A percentile compares a stretch with the other conserved stretches of the same genome.
Evolutionary conservation across 768 basidiomycete genomes (phyloP).

Genomic region (Phaffia australis): DNA sequence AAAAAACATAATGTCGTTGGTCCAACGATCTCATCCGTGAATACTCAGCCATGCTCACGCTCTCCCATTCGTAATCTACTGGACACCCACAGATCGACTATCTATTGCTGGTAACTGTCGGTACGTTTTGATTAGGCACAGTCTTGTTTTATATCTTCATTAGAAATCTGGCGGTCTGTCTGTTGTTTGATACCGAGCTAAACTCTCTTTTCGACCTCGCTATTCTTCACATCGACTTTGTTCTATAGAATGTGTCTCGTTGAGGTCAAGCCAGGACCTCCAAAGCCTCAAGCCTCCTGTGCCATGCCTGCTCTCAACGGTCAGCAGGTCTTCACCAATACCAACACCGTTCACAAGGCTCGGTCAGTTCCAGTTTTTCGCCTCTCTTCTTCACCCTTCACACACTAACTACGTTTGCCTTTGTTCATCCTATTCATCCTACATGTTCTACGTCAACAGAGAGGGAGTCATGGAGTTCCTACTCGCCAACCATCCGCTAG

Average conservation of each 20-base stretch:
- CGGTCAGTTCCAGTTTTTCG: slow-evolving; percentile 48
- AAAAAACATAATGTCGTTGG: neutral
- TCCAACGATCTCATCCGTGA: slow-evolving; percentile 74
- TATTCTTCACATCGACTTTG: neutral
- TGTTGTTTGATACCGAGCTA: neutral
- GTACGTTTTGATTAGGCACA: slow-evolving; percentile 43
- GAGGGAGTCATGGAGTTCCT: slow-evolving; percentile 99
- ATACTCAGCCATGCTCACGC: slow-evolving; percentile 40
- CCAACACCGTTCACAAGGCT: slow-evolving; percentile 41
- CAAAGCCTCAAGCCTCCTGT: slow-evolving; percentile 51
- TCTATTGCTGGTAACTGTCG: slow-evolving; percentile 97
- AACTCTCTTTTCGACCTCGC: too few relatives aligned
- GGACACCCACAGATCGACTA: slow-evolving; percentile 65
- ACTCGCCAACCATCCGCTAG: slow-evolving; percentile 91
- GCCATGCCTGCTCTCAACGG: slow-evolving; percentile 98
- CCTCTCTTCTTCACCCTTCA: neutral
- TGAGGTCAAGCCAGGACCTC: slow-evolving; percentile 51
- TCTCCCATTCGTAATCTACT: slow-evolving; percentile 43
- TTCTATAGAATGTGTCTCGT: slow-evolving; percentile 83
- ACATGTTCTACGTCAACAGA: slow-evolving; percentile 39
- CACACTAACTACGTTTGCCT: neutral
- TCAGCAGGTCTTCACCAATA: slow-evolving; percentile 36
- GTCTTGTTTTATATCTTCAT: too few relatives aligned
- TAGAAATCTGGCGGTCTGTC: neutral
- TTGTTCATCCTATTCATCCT: slow-evolving; percentile 12